Base-by-base conservation (phyloP, 495 filamentous ascomycete species). In the Bombardia bombarda region DNA sequence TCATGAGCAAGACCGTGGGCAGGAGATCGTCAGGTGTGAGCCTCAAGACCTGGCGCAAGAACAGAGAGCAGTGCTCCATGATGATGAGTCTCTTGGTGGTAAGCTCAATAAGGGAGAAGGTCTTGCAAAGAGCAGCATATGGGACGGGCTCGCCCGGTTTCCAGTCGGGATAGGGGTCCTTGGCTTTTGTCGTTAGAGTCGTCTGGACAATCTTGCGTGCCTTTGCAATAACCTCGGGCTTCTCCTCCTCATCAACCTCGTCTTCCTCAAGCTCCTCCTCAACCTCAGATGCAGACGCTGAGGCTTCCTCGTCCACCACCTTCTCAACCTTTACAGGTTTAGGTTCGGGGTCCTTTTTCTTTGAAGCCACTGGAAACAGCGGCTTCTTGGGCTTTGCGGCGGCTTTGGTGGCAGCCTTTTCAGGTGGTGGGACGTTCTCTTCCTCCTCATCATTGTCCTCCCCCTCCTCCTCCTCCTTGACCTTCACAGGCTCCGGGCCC, bases 151-250 rank as follows among this genome's bases (percentile, higher is more conserved):
- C 78, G 24, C 88, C 89, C 16, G 82, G 62, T 56, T 86, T 82
- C 92, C 92, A 98, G 61, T 98, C 90, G 4, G 89, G 88, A 65
- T 90, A 97, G 33, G 86, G 84, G 60, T 94, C 86, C 46, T 86
- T 84, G 9, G 63, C 64, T 21, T 68, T 67, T 40, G 66, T 74
- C 17, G 70, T 74, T 34, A 96, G 62, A 4, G 80, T 83, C 3
- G 80, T 79, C 53, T 96, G 90, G n/a, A 92, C 75, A 52, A 86
- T 86, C 54, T 90, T 78, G 23, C 87, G 80, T 9, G 78, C 81
- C 63, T 92, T 88, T 16, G 78, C 82, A 32, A 80, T 80, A 21
- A 80, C 62, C 43, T 84, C 81, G 0, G 88, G 83, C 49, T 86
- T 86, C 53, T 85, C 80, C 9, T 87, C 84, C 22, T 86, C 81